Evolutionary conservation across 164 flowering plant species (phyloP), one percentile per base, ranked within the genome.

Genomic region (Kingdonia uniflora): DNA sequence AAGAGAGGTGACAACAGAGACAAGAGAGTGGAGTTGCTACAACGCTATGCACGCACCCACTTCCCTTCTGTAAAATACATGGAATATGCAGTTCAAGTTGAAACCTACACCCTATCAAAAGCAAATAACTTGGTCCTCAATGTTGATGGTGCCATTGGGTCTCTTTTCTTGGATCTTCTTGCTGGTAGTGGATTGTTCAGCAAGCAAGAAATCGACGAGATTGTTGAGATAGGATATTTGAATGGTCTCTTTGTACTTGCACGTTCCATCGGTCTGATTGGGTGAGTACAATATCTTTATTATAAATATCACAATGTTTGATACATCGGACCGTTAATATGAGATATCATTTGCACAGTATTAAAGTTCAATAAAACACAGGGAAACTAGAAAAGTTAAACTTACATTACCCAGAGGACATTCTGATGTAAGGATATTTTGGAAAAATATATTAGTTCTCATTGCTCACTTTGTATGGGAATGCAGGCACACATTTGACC

Each of bases 1-100:
- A 92, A 92, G 91, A 86, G 94, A 49, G 82, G 89, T 15, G 99
- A 92, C 75, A 88, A 88, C 82, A 84, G 86, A 67, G 97, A 92
- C 57, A 86, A 92, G 78, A 84, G 99, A 73, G 99, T 92, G 15
- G 99, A 92, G 64, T 79, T 92, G 40, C 82, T 92, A 17, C 97
- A 92, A 42, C 47, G 7, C 29, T 92, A 80, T 61, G 97, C 84
- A 14, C 85, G 82, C 41, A 75, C 97, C 0, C 66, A 86, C 66
- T 92, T 92, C 67, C 97, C 99, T 19, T 80, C 99, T 5, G 95
- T 86, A 51, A 89, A 89, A 67, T 88, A 92, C 83, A 88, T 92
- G 97, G 97, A 92, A 54, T 92, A 84, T 61, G 99, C 97, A 2
- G 97, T 88, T 53, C 72, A 88, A 76, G 99, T 88, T n/a, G 99